Conservation (phyloP, 164 flowering plant species). For the Vitis vinifera region ASM3070453v1 NC_081814.1:5316501-5317000, state of each 20-base stretch:
- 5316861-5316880: slow-evolving; percentile 30
- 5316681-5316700: slow-evolving; percentile 36
- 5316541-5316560: no score
- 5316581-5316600: slow-evolving; percentile 41
- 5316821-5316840: slow-evolving; percentile 37
- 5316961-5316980: slow-evolving; percentile 22
- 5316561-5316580: slow-evolving; percentile 19
- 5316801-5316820: slow-evolving; percentile 27
- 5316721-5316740: slow-evolving; percentile 28
- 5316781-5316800: slow-evolving; percentile 38
- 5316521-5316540: no score
- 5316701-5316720: slow-evolving; percentile 30
- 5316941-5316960: slow-evolving; percentile 9
- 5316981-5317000: slow-evolving; percentile 19
- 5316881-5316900: no score
- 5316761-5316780: slow-evolving; percentile 28
- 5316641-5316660: slow-evolving; percentile 33
- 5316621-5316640: slow-evolving; percentile 32
- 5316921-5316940: slow-evolving; percentile 14
- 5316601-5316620: slow-evolving; percentile 53
- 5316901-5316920: slow-evolving; percentile 18
- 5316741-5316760: slow-evolving; percentile 33
- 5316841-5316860: slow-evolving; percentile 46
- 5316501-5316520: no score
- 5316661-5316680: background rate